Base-by-base conservation (phyloP, 331 rosid genomes). In the Rosa hybrid region DNA sequence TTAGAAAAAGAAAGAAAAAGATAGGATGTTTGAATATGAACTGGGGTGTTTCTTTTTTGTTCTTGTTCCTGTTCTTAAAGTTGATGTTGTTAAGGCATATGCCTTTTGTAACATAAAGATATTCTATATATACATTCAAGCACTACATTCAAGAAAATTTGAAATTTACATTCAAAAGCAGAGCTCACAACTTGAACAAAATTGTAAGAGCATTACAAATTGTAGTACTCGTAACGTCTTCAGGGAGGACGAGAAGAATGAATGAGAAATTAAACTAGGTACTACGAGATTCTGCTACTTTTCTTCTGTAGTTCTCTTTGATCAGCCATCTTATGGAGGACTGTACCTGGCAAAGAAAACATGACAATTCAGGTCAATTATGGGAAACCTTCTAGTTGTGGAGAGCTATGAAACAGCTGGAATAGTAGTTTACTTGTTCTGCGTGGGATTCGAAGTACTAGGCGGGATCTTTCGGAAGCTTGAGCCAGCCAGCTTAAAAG, bases 381-480 rank as follows among this genome's bases (percentile, higher is more conserved):
- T 17, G n/a, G 45, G 60, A 85, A 74, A 82, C 77, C 86, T 65
- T 76, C 78, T 30, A 56, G 48, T 75, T 17, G 72, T 10, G 42
- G 77, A 78, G 74, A 65, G 82, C 77, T 78, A 77, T 75, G 70
- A 80, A 83, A 83, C 75, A 63, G 75, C 75, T 54, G 77, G 54
- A 25, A 77, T 11, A 74, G 79, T 81, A 80, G 79, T 23, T 87
- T 89, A 91, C 97, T 86, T 90, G 90, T 92, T 91, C 75, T 91
- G 91, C 57, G 78, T 86, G 68, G 92, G 96, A 82, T 92, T 92
- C 48, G 95, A 83, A 46, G 67, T 77, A 83, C 88, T 89, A 57
- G 91, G 95, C 20, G 95, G 95, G 64, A 91, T 91, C 72, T 74
- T 83, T 80, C 90, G 78, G 77, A 90, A 89, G 78, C 89, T 48